Percentiles rank a stretch among this genome's conserved stretches.
Conservation (phyloP, 805 yeast genomes). For the Dipodascopsis tothii region DNA sequence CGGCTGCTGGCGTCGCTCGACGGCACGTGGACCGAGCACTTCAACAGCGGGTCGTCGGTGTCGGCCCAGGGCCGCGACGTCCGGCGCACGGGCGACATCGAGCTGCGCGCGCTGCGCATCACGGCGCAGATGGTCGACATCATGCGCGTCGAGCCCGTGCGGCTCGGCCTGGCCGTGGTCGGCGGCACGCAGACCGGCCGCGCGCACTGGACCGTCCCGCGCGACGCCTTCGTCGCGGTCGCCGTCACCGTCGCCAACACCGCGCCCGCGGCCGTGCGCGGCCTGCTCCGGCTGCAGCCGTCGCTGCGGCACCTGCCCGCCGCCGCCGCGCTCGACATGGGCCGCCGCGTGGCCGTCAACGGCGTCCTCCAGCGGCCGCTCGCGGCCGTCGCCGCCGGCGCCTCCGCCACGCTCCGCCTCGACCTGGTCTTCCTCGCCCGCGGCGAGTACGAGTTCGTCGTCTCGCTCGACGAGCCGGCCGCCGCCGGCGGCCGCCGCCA, state of each 20-base stretch:
- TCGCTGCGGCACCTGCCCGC: slow-evolving; percentile 14
- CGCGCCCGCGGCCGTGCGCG: background rate
- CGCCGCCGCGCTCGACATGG: slow-evolving; percentile 33
- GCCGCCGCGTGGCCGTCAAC: slow-evolving; percentile 56
- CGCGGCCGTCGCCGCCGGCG: slow-evolving; percentile 37
- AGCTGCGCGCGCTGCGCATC: slow-evolving; percentile 57
- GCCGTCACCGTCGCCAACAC: slow-evolving; percentile 2
- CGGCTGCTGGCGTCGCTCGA: slow-evolving; percentile 48
- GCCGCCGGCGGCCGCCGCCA: slow-evolving; percentile 16
- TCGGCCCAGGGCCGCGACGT: slow-evolving; percentile 22
- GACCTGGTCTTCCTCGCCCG: slow-evolving; percentile 61
- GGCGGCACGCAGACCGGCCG: slow-evolving; percentile 4
- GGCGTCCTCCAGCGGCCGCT: slow-evolving; percentile 62
- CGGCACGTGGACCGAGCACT: slow-evolving; percentile 54
- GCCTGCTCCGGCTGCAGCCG: slow-evolving; percentile 17
- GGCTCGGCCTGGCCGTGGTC: slow-evolving; percentile 25
- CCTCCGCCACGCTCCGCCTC: slow-evolving; percentile 37
- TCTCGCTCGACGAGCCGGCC: slow-evolving; percentile 43
- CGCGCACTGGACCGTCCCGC: slow-evolving; percentile 11
- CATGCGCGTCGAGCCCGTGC: slow-evolving; percentile 44
- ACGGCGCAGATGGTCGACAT: slow-evolving; percentile 53
- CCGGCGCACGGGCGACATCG: slow-evolving; percentile 50
- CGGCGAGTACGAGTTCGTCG: slow-evolving; percentile 81
- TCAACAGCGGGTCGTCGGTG: background rate
- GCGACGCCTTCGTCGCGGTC: slow-evolving; percentile 10